These are phyloP conservation scores for Clitoria ternatea DNA, from an alignment of 306 rosid species.

Conservation along the genomic window DNA sequence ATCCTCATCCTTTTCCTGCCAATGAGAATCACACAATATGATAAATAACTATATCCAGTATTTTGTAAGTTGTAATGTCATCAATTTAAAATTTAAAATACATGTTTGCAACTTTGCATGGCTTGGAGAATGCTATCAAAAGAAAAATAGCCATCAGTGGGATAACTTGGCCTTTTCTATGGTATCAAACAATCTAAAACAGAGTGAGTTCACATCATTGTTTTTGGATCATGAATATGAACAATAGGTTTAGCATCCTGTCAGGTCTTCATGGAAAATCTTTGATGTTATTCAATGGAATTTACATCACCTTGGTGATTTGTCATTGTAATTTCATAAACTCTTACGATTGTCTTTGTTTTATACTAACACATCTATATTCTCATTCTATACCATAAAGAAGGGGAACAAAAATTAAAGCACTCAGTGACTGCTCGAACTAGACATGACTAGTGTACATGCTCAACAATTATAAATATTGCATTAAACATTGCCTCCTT, in stretches of 20 bases:
- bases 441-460: background rate
- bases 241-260: background rate
- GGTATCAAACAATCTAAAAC: conserved; percentile 2
- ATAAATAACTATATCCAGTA: background rate
- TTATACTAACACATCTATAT: conserved; percentile 6
- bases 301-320: background rate
- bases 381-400: background rate
- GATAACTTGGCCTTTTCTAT: background rate
- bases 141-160: background rate
- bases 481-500: background rate
- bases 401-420: background rate
- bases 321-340: background rate
- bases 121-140: background rate
- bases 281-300: background rate
- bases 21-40: background rate
- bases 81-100: background rate
- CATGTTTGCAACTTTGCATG: background rate
- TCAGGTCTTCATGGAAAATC: background rate
- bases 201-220: background rate
- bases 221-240: background rate
- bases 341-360: background rate
- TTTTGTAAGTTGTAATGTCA: background rate
- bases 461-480: background rate
- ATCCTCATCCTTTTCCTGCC: conserved; percentile 60
- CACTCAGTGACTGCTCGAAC: background rate